Base-by-base conservation (phyloP, 768 basidiomycete genomes). In the Serpula lacrymans region DNA sequence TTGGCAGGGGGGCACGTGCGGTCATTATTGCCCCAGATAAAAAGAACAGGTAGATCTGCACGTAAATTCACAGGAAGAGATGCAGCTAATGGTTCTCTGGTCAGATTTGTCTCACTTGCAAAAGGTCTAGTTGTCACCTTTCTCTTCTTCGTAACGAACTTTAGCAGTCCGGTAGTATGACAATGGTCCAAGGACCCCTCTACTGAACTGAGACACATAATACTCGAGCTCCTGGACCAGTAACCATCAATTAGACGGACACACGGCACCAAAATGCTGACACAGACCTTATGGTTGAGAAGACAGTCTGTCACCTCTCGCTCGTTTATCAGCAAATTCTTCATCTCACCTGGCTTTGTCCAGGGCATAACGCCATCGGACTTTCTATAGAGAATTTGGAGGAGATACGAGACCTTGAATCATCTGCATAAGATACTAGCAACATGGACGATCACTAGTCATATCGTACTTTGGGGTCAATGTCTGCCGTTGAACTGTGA, bases 161-260 rank as follows among this genome's bases (percentile, higher is more conserved):
- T 70, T 69, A 10, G 65, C 57, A 2, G 83, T 87, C 23, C 85
- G 75, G 48, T 88, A 89, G 55, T 86, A 90, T 42, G 83, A 84
- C n/a, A 88, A 58, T 3, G 87, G 84, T 2, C 84, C 85, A 14
- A 69, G 67, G 77, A 90, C 78, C 17, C 65, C 65, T 13, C 74
- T 65, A 18, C 60, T 47, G 14, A 77, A 69, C 41, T 72, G 60
- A 4, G 67, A 54, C 12, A 68, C 17, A 49, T 84, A 80, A 45
- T 74, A 74, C 16, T 70, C 55, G 13, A 77, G 58, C 51, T 87
- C 84, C 82, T 84, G 50, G 14, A 43, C 14, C 35, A 39, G 35
- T n/a, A 41, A 17, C 39, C 51, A 11, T 55, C 33, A 38, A 26
- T 23, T 9, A 5, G n/a, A 6, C 31, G 24, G n/a, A 26, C 11